Conservation (phyloP, 2,329 filamentous ascomycete species). For the Emmonsia crescens region DNA sequence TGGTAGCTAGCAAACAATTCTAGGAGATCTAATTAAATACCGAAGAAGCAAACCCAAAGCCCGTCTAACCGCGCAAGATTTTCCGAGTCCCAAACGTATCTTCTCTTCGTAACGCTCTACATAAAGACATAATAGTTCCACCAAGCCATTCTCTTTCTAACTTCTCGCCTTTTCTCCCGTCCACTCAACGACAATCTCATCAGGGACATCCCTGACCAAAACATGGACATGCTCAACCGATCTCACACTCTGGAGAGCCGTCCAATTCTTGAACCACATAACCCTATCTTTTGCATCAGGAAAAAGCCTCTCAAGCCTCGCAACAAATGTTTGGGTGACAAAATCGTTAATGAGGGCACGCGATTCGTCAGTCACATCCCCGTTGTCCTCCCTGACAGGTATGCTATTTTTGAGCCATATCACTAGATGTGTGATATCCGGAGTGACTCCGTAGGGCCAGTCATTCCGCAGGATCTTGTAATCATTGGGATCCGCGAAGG, state of each 20-base stretch:
- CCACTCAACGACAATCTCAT: constrained; percentile 36
- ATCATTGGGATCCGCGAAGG: constrained; percentile 45
- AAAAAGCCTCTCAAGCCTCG: constrained; percentile 28
- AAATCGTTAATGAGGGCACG: constrained; percentile 39
- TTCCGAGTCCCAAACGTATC: not conserved
- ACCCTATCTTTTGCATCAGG: constrained; percentile 36
- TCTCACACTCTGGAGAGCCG: constrained; percentile 49
- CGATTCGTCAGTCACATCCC: constrained; percentile 43
- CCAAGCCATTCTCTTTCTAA: not conserved
- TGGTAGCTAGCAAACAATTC: not conserved
- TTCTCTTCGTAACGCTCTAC: not conserved
- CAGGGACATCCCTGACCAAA: constrained; percentile 39
- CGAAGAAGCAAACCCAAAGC: not conserved
- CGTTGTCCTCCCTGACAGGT: constrained; percentile 34
- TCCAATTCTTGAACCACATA: constrained; percentile 57
- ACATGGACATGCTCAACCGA: constrained; percentile 49
- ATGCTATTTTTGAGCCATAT: constrained; percentile 48
- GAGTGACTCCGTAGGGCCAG: constrained; percentile 50
- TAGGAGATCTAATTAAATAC: not conserved
- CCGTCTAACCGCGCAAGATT: not conserved
- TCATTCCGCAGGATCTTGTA: constrained; percentile 51
- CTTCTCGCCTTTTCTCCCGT: constrained; percentile 23
- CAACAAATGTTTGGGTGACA: constrained; percentile 40
- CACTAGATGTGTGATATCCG: constrained; percentile 45
- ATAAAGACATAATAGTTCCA: not conserved